phyloP scores from a whole-genome alignment of 306 rosid species.

The Inga laurina region DNA sequence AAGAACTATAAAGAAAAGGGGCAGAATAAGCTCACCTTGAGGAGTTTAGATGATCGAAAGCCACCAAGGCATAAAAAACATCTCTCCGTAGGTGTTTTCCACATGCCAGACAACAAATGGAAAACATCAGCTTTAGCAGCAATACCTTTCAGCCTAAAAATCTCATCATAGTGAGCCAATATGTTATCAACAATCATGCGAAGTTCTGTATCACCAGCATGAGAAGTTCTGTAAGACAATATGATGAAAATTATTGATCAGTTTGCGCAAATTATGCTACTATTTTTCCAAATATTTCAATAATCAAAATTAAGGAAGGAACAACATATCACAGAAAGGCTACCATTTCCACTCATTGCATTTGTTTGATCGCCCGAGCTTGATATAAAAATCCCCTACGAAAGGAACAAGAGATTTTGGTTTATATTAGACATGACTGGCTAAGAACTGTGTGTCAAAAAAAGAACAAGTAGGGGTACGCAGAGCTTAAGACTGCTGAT shows the following conservation, averaged over 20 bases:
- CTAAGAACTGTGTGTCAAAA: not conserved
- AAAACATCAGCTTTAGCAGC: conserved; percentile 97
- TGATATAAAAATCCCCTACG: conserved; percentile 91
- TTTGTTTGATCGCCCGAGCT: conserved; percentile 87
- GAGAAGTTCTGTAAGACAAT: conserved; percentile 69
- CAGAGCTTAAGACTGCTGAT: not conserved
- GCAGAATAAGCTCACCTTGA: conserved; percentile 64
- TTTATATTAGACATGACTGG: conserved; percentile 9
- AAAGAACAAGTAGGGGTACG: conserved; percentile 4
- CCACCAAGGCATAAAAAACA: conserved; percentile 99
- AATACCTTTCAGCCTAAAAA: conserved; percentile 73
- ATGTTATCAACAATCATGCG: conserved; percentile 83
- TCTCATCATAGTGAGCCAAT: conserved; percentile 86
- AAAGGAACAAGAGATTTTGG: conserved; percentile 27
- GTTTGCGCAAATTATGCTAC: conserved; percentile 26
- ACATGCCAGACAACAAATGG: conserved; percentile 97
- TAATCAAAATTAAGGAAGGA: conserved; percentile 26
- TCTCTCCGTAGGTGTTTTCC: conserved; percentile 98
- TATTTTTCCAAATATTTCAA: conserved; percentile 17
- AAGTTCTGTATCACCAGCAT: conserved; percentile 95
- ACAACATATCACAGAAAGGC: conserved; percentile 24
- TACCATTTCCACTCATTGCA: conserved; percentile 97
- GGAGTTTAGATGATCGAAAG: conserved; percentile 89
- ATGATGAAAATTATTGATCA: conserved; percentile 27
- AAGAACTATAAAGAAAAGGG: conserved; percentile 14